Conservation (phyloP, 345 rosid species). For the Tarenaya hassleriana region DNA sequence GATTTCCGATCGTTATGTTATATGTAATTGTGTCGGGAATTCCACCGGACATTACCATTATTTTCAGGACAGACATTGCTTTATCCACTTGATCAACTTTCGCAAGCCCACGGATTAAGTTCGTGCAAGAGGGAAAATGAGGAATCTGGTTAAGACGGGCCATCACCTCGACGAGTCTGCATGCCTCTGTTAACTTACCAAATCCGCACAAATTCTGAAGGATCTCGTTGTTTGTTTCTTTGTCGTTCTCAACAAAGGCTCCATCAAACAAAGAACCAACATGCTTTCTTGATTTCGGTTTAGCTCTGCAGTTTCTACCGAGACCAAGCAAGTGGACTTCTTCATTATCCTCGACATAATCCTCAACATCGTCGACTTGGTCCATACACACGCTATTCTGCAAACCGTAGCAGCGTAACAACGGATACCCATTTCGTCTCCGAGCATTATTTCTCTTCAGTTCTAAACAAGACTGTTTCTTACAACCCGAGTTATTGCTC, state of each 20-base stretch:
- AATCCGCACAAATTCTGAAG: slow-evolving; percentile 50
- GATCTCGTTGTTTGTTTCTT: slow-evolving; percentile 55
- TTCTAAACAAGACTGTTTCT: slow-evolving; percentile 18
- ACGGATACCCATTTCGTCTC: slow-evolving; percentile 26
- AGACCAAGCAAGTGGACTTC: slow-evolving; percentile 19
- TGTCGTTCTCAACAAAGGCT: slow-evolving; percentile 41
- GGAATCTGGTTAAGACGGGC: slow-evolving; percentile 72
- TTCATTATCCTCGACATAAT: slow-evolving; percentile 29
- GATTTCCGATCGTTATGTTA: slow-evolving; percentile 66
- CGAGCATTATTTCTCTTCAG: slow-evolving; percentile 23
- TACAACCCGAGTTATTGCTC: slow-evolving; percentile 16
- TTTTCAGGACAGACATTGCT: slow-evolving; percentile 49
- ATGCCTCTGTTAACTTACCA: slow-evolving; percentile 49
- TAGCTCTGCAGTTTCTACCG: slow-evolving; percentile 28
- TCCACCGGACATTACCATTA: slow-evolving; percentile 85
- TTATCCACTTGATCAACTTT: slow-evolving; percentile 47
- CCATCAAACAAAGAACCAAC: slow-evolving; percentile 34
- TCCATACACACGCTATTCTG: slow-evolving; percentile 36
- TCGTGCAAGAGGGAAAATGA: slow-evolving; percentile 55
- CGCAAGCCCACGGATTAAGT: slow-evolving; percentile 61
- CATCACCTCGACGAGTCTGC: slow-evolving; percentile 63
- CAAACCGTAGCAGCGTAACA: slow-evolving; percentile 26
- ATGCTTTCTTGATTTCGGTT: slow-evolving; percentile 23
- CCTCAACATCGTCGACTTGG: slow-evolving; percentile 35
- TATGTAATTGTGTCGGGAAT: slow-evolving; percentile 71